Evolutionary conservation across 108 stramenopile genomes (phyloP).

Genomic region (Cyclotella cryptica): DNA sequence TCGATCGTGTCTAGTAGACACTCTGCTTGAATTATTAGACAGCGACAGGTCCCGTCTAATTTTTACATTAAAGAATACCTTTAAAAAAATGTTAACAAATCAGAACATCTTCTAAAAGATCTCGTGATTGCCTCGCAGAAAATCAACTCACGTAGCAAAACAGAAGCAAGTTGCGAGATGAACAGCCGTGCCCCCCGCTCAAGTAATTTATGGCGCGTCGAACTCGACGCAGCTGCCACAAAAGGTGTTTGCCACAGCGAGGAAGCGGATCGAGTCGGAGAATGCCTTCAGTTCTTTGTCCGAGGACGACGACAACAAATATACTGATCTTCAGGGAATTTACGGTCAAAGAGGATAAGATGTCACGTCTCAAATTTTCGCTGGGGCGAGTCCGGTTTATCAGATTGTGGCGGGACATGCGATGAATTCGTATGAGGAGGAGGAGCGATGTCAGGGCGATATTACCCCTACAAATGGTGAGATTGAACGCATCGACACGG

Average conservation of each 20-base stretch:
- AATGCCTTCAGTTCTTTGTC: constrained; percentile 32
- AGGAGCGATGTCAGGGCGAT: neutral
- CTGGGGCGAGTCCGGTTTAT: neutral
- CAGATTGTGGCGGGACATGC: neutral
- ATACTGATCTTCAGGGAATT: constrained; percentile 11
- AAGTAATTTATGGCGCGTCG: neutral
- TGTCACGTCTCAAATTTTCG: neutral
- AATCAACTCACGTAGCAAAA: too few species aligned
- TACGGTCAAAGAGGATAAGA: neutral
- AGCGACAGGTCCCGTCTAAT: too few species aligned
- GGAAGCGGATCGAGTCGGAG: constrained; percentile 26
- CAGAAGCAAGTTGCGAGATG: too few species aligned
- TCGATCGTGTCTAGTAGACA: too few species aligned
- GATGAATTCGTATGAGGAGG: neutral
- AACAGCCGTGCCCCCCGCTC: too few species aligned
- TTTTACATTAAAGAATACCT: too few species aligned
- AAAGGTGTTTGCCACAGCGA: neutral
- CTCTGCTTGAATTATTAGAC: too few species aligned
- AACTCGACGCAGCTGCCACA: neutral
- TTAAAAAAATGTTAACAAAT: too few species aligned
- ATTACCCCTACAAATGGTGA: neutral
- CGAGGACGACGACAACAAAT: constrained; percentile 15
- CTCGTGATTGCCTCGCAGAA: too few species aligned
- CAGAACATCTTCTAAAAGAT: too few species aligned
- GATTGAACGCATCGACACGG: neutral